A percentile compares a stretch with the other conserved stretches of the same genome.
phyloP scores from a whole-genome alignment of 2,329 filamentous ascomycete genomes.

The Alternaria ethzedia region DNA sequence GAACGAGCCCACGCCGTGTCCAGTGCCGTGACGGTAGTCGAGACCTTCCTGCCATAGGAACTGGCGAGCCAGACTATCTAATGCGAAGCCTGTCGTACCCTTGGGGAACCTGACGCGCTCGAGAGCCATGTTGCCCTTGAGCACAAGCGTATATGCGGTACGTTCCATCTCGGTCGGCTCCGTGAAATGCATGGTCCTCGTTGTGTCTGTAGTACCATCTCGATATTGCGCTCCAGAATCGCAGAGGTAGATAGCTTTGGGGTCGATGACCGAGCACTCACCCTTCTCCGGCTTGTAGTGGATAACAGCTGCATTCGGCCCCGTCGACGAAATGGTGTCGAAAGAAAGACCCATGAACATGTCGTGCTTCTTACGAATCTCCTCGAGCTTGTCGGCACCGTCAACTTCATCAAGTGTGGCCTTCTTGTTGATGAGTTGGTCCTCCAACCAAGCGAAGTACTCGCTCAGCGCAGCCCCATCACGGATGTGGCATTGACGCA shows the following conservation, averaged over 20 bases:
- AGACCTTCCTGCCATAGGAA: slow-evolving; percentile 91
- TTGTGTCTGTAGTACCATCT: slow-evolving; percentile 96
- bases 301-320: slow-evolving; percentile 90
- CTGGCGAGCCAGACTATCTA: slow-evolving; percentile 88
- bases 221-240: slow-evolving; percentile 97
- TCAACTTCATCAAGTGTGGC: slow-evolving; percentile 82
- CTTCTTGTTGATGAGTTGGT: slow-evolving; percentile 79
- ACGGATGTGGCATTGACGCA: slow-evolving; percentile 91
- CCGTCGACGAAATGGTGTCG: slow-evolving; percentile 93
- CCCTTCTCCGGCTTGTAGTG: slow-evolving; percentile 89
- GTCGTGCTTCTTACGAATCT: slow-evolving; percentile 70
- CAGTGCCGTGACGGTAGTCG: slow-evolving; percentile 95
- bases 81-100: slow-evolving; percentile 89
- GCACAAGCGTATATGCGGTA: slow-evolving; percentile 88
- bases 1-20: slow-evolving; percentile 93
- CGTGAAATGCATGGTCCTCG: slow-evolving; percentile 90
- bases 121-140: slow-evolving; percentile 92
- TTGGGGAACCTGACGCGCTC: slow-evolving; percentile 91
- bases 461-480: slow-evolving; percentile 90
- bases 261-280: slow-evolving; percentile 82
- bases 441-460: slow-evolving; percentile 96
- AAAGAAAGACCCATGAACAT: slow-evolving; percentile 92
- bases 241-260: slow-evolving; percentile 86
- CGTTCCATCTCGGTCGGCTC: slow-evolving; percentile 81
- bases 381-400: slow-evolving; percentile 89